A percentile compares a stretch with the other conserved stretches of the same genome.
phyloP scores from a whole-genome alignment of 139 green algal genomes.

The Pleodorina starrii region DNA sequence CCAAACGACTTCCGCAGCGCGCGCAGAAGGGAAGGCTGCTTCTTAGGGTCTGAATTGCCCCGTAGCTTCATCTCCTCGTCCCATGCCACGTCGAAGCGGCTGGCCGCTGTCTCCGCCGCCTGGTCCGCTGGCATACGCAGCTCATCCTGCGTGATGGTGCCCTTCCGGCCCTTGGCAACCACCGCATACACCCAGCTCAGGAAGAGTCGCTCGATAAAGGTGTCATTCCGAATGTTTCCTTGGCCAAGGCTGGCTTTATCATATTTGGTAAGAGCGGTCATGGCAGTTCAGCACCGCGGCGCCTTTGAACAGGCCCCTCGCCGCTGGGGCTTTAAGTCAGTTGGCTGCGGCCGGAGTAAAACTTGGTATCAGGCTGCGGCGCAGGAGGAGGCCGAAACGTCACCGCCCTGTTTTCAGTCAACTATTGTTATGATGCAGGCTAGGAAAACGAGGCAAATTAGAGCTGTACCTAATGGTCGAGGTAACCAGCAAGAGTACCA shows the following conservation, averaged over 20 bases:
- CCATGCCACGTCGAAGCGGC: slow-evolving; percentile 58
- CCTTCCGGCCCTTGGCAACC: slow-evolving; percentile 48
- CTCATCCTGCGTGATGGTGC: slow-evolving; percentile 57
- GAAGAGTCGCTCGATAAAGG: slow-evolving; percentile 33
- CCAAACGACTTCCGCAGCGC: slow-evolving; percentile 59
- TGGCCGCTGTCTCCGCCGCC: slow-evolving; percentile 53
- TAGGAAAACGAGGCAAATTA: too few relatives aligned
- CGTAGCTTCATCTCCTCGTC: slow-evolving; percentile 57
- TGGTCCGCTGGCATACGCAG: slow-evolving; percentile 68
- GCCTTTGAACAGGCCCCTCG: background rate
- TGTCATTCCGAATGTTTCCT: slow-evolving; percentile 47
- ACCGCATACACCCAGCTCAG: slow-evolving; percentile 60
- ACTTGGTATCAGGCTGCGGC: too few relatives aligned
- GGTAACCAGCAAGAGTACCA: too few relatives aligned
- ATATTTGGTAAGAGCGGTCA: slow-evolving; percentile 50
- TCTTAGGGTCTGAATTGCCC: slow-evolving; percentile 54
- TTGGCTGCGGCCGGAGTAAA: background rate
- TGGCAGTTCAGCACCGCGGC: slow-evolving; percentile 9
- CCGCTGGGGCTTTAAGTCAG: background rate
- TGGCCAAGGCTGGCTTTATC: slow-evolving; percentile 39
- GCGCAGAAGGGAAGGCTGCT: slow-evolving; percentile 61
- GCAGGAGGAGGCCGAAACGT: too few relatives aligned
- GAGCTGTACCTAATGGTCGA: too few relatives aligned
- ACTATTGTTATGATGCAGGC: too few relatives aligned
- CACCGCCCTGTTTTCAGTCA: too few relatives aligned